Percentiles rank a stretch among this genome's conserved stretches.
Conservation (phyloP, 2,329 filamentous ascomycete genomes). For the Cryphonectria radicalis region DNA sequence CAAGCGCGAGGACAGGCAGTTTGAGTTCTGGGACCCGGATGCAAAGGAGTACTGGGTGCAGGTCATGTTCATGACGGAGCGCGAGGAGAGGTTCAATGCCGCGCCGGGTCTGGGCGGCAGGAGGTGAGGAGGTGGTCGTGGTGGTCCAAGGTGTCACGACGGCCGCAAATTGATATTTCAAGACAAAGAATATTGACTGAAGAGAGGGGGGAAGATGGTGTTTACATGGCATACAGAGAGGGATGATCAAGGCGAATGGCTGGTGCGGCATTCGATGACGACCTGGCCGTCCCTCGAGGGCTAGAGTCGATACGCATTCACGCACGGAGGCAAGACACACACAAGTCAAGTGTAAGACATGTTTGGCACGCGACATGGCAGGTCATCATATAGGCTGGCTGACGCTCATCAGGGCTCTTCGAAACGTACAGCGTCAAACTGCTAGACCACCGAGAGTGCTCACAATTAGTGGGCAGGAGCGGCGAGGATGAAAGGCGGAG, state of each 20-base stretch:
- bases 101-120: conserved; percentile 63
- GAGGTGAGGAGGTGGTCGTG: conserved; percentile 39
- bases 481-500: neutral
- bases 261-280: neutral
- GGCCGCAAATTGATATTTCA: neutral
- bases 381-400: conserved; percentile 2
- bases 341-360: conserved; percentile 12
- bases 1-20: conserved; percentile 83
- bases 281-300: neutral
- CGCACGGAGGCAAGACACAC: neutral
- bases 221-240: neutral
- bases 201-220: neutral
- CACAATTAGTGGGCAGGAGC: neutral
- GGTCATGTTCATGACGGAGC: conserved; percentile 97
- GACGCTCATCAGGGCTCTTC: conserved; percentile 13
- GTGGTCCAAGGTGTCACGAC: neutral
- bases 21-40: conserved; percentile 94
- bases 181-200: neutral
- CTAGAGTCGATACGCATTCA: neutral
- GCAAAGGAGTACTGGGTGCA: conserved; percentile 98
- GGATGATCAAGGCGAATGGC: neutral
- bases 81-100: conserved; percentile 83
- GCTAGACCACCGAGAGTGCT: neutral
- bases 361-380: conserved; percentile 5
- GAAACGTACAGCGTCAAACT: neutral